phyloP scores from a whole-genome alignment of 345 rosid genomes.

The Viola odorata region DNA sequence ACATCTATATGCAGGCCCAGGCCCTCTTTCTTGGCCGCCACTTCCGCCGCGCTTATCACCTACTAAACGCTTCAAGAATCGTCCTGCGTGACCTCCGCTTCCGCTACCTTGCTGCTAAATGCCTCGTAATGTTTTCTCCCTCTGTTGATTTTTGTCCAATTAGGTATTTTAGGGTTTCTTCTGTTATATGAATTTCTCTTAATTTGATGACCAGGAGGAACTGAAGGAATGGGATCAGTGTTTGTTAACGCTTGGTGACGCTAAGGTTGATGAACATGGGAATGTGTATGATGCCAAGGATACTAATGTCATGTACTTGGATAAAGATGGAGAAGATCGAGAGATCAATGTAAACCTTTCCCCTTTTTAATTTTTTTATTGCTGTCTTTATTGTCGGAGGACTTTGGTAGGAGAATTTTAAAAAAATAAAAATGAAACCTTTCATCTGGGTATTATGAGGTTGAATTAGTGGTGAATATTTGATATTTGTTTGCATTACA shows the following conservation, averaged over 20 bases:
- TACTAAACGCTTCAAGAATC: constrained; percentile 81
- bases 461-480: too few species aligned
- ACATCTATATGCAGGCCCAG: constrained; percentile 90
- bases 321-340: constrained; percentile 88
- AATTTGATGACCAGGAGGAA: constrained; percentile 58
- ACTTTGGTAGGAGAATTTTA: too few species aligned
- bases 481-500: too few species aligned
- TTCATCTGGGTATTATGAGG: too few species aligned
- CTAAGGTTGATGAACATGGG: constrained; percentile 82
- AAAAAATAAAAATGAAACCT: too few species aligned
- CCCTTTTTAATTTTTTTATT: neutral
- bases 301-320: constrained; percentile 54
- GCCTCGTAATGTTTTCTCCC: constrained; percentile 45
- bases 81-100: constrained; percentile 94
- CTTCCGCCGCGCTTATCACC: constrained; percentile 91
- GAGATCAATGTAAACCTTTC: constrained; percentile 69
- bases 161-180: neutral
- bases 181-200: neutral
- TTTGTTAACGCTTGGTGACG: constrained; percentile 79
- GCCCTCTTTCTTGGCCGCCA: constrained; percentile 93
- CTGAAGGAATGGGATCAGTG: constrained; percentile 98
- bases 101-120: constrained; percentile 95
- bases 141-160: too few species aligned
- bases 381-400: neutral
- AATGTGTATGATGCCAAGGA: constrained; percentile 66